Evolutionary conservation across 169 alveolate species (phyloP).

Genomic region (Sarcocystis neurona): DNA sequence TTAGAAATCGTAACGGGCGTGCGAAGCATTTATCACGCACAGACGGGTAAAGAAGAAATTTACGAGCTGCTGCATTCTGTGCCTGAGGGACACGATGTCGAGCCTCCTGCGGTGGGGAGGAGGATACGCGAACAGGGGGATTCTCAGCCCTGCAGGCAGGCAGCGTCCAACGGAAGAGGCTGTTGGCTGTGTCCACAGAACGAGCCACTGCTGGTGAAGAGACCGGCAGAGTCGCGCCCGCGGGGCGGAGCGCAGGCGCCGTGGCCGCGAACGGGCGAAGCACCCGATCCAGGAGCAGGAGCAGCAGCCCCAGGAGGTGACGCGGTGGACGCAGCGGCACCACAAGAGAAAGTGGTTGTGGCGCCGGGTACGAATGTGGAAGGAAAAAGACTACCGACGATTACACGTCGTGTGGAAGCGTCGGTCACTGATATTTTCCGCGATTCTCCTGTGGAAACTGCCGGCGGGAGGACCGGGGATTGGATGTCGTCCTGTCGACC

Average conservation of each 20-base stretch:
- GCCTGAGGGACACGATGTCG: conserved; percentile 30
- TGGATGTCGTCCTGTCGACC: too few relatives aligned
- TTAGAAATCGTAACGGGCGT: conserved; percentile 35
- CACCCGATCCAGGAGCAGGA: neutral
- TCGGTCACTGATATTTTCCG: too few relatives aligned
- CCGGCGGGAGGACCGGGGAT: too few relatives aligned
- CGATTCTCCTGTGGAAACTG: too few relatives aligned
- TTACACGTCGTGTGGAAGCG: too few relatives aligned
- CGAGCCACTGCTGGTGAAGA: neutral
- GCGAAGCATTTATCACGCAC: conserved; percentile 20
- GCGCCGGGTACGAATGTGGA: too few relatives aligned
- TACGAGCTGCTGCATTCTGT: conserved; percentile 10
- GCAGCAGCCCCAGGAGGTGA: too few relatives aligned
- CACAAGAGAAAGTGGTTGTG: too few relatives aligned
- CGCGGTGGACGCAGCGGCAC: too few relatives aligned
- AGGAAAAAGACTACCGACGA: too few relatives aligned
- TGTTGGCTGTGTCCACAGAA: neutral
- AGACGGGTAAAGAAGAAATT: conserved; percentile 25
- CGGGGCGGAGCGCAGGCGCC: neutral
- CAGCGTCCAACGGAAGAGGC: too few relatives aligned
- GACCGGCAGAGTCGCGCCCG: neutral
- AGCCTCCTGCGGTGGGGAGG: neutral
- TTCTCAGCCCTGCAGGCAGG: conserved; percentile 17
- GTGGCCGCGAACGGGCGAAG: neutral
- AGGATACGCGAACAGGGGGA: neutral